Base-by-base conservation (phyloP, 305 asterid species). In the Solanum hybrid region DNA sequence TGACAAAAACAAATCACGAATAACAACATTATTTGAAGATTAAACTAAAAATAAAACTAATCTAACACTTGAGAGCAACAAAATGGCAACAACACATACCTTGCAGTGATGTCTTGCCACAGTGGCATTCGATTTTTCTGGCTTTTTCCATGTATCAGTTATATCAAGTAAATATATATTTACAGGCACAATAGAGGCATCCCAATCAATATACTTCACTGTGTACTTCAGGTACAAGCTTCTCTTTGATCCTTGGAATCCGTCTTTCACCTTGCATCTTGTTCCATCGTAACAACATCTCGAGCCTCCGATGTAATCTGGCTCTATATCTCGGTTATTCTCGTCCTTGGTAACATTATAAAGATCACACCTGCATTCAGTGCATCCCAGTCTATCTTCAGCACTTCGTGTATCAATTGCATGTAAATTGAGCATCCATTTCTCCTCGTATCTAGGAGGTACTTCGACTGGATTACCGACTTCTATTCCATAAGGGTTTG, bases 151-250 rank as follows among this genome's bases (percentile, higher is more conserved):
- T 36, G 38, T 36, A 36, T 36, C 38, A 36, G 38, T 36, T 7
- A 36, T 36, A 36, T 36, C 38, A 36, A 36, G 38, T 35, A 35
- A 35, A 35, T 36, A 36, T 36, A 36, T 36, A 36, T 36, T 36
- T 7, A 36, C 38, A 36, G 38, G 38, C 38, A 36, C 10, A 37
- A 8, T 37, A 8, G 40, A 37, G 40, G 82, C 46, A 42, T 89
- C 92, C 99, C 98, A 96, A 40, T 94, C 94, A 64, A 91, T 56
- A 91, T 94, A 95, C 85, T 91, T 92, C 87, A 96, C 94, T 0
- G 92, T 93, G 89, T 96, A 96, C 93, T 89, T 95, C 92, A 96
- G 64, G 79, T 89, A 93, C 20, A 96, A 91, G 89, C 90, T 88
- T 90, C 96, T 94, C 89, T 60, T 90, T 46, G 10, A 86, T 46